Percentiles rank a stretch among this genome's conserved stretches.
Conservation (phyloP, 2,329 filamentous ascomycete species). For the Hirsutella thompsonii region DNA sequence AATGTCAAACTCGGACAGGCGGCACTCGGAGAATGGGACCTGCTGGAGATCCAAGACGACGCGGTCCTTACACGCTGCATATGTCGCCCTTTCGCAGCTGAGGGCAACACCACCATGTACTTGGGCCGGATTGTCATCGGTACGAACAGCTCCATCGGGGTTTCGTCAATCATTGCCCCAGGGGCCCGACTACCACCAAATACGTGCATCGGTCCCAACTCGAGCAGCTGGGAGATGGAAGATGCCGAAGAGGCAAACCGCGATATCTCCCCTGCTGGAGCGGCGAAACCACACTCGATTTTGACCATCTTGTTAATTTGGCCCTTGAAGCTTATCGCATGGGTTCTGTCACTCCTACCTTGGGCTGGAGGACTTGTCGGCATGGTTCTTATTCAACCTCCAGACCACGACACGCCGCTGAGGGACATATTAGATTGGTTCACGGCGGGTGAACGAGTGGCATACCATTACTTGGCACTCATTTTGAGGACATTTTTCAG, state of each 20-base stretch:
- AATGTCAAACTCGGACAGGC: slow-evolving; percentile 33
- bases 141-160: slow-evolving; percentile 30
- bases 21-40: slow-evolving; percentile 40
- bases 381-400: slow-evolving; percentile 26
- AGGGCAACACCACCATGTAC: slow-evolving; percentile 46
- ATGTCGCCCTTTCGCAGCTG: slow-evolving; percentile 38
- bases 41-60: slow-evolving; percentile 39
- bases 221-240: slow-evolving; percentile 41
- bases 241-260: slow-evolving; percentile 34
- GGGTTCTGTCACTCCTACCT: slow-evolving; percentile 29
- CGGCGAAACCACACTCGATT: slow-evolving; percentile 30
- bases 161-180: slow-evolving; percentile 35
- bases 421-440: slow-evolving; percentile 35
- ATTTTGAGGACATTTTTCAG: slow-evolving; percentile 24
- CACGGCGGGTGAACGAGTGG: slow-evolving; percentile 28
- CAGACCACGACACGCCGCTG: slow-evolving; percentile 19
- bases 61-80: slow-evolving; percentile 33
- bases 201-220: slow-evolving; percentile 42
- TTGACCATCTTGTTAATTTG: slow-evolving; percentile 26
- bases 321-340: slow-evolving; percentile 26
- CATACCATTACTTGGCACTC: slow-evolving; percentile 36
- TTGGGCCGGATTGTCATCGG: slow-evolving; percentile 37
- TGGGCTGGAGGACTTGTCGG: slow-evolving; percentile 31
- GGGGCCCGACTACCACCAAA: slow-evolving; percentile 33
- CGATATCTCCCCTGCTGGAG: slow-evolving; percentile 23